These are phyloP conservation scores for Triangularia verruculosa DNA, from an alignment of 2,329 filamentous ascomycete species.

Conservation along the genomic window DNA sequence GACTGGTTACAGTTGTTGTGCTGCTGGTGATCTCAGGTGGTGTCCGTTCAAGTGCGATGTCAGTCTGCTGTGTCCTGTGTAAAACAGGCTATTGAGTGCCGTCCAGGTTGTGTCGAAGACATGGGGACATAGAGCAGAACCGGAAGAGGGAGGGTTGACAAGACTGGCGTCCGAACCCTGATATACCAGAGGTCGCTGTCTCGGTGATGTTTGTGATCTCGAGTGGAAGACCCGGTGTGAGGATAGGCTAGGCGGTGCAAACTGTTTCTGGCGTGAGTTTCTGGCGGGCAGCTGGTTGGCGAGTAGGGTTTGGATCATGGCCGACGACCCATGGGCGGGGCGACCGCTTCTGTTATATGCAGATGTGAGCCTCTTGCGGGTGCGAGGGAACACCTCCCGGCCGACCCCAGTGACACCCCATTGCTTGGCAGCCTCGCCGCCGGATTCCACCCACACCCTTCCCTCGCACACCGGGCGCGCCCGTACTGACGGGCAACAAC, in stretches of 20 bases:
- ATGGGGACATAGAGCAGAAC: constrained; percentile 30
- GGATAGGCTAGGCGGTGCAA: constrained; percentile 18
- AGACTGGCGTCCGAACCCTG: constrained; percentile 9
- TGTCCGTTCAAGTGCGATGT: constrained; percentile 23
- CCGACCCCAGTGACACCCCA: background rate
- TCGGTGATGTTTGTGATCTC: constrained; percentile 7
- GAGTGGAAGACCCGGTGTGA: constrained; percentile 23
- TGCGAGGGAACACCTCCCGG: background rate
- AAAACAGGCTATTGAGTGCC: constrained; percentile 28
- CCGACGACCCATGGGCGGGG: constrained; percentile 18
- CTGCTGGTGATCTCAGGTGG: constrained; percentile 15
- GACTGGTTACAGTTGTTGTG: constrained; percentile 16
- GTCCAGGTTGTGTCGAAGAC: constrained; percentile 31
- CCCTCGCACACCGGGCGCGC: background rate
- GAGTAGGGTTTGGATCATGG: constrained; percentile 12
- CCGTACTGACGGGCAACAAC: background rate
- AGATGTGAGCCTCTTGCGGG: background rate
- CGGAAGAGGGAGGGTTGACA: constrained; percentile 6
- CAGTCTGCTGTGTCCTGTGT: constrained; percentile 38
- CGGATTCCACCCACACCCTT: constrained; percentile 1
- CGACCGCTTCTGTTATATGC: constrained; percentile 17
- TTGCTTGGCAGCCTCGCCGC: constrained; percentile 11
- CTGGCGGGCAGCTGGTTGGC: constrained; percentile 8
- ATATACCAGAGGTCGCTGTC: constrained; percentile 18
- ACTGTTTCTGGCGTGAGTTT: constrained; percentile 18